phyloP scores from a whole-genome alignment of 371 early-diverging fungal species.

The Circinella umbellata region DNA sequence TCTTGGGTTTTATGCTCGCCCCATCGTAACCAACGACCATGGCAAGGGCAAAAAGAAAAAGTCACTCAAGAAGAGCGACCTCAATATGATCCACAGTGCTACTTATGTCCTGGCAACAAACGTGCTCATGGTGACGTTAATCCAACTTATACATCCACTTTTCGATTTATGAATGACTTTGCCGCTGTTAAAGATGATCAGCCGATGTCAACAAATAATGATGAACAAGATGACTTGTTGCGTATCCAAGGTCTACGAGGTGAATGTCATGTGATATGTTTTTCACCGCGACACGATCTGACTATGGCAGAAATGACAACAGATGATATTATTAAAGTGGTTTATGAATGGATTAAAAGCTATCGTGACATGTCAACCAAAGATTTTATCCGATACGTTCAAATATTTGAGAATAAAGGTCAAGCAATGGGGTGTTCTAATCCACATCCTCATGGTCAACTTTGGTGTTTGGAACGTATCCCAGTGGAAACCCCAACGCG shows the following conservation, averaged over 20 bases:
- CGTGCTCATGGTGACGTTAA: conserved; percentile 78
- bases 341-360: conserved; percentile 76
- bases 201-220: conserved; percentile 31
- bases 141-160: conserved; percentile 79
- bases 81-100: conserved; percentile 79
- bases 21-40: conserved; percentile 92
- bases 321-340: conserved; percentile 65
- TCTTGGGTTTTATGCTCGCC: conserved; percentile 95
- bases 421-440: conserved; percentile 95
- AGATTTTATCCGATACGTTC: conserved; percentile 71
- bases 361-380: conserved; percentile 55
- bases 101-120: conserved; percentile 86
- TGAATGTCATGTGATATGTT: conserved; percentile 88
- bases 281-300: conserved; percentile 85
- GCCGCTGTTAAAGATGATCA: conserved; percentile 78
- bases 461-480: conserved; percentile 88
- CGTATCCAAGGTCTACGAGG: conserved; percentile 78
- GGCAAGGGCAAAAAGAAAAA: conserved; percentile 82
- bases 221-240: conserved; percentile 54
- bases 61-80: conserved; percentile 50
- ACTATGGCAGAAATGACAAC: conserved; percentile 86
- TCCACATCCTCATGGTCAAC: conserved; percentile 92
- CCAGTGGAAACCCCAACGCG: conserved; percentile 80
- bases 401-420: conserved; percentile 98
- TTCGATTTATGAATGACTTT: conserved; percentile 88